Base-by-base conservation (phyloP, 2,329 filamentous ascomycete genomes). In the Alternaria consortialis region DNA sequence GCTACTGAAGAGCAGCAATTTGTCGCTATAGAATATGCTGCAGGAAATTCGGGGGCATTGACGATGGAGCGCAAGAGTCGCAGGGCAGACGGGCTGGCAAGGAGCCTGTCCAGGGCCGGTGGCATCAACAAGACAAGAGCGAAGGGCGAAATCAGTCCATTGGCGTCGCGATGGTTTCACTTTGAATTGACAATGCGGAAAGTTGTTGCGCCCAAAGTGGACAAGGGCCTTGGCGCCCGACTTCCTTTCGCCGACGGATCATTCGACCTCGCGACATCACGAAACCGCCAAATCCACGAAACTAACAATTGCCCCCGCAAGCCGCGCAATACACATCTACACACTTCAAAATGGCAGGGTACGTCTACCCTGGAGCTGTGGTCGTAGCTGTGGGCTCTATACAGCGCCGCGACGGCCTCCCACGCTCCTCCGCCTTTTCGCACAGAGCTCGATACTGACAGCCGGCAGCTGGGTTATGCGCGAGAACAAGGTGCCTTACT, bases 401-500 rank as follows among this genome's bases (percentile, higher is more conserved):
- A 25, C 37, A 42, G 56, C 62, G 50, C 39, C 44, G 62, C 69
- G 54, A 56, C 60, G 43, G 52, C 67, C 37, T 50, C 54, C 48
- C 48, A 59, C 53, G 29, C 60, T 37, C 58, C 56, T 53, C 53
- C 63, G 51, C 56, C 56, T 54, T 61, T 36, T 56, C 57, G 27
- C 61, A 58, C 57, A 59, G 52, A 60, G 66, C 58, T 62, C 62
- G 55, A 58, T 62, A 74, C 76, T 79, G 65, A 79, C 72, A 75
- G 34, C 27, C 47, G 54, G 51, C 65, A 78, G 76, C 72, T 78
- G 72, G 70, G 69, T 93, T 83, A 84, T 91, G 86, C 88, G 89
- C 80, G 85, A 87, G 79, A 94, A 94, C 87, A 87, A 86, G 75
- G 91, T 94, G 74, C 90, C 90, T 58, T 74, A 90, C 77, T 86